These are phyloP conservation scores for Trametes villosa DNA, from an alignment of 768 basidiomycete genomes.

Conservation along the genomic window DNA sequence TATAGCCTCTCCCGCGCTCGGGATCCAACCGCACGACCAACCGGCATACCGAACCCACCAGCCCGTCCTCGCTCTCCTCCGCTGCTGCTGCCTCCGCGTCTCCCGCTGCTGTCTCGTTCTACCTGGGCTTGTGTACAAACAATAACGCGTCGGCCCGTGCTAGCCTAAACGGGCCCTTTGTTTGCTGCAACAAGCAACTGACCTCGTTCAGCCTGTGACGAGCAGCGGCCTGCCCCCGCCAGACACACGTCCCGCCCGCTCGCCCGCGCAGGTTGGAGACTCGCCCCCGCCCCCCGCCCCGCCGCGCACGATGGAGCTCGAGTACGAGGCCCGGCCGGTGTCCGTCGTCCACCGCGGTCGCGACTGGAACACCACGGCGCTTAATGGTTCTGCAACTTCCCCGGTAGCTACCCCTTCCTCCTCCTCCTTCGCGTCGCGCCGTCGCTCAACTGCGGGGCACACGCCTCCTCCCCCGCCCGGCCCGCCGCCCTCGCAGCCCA, in stretches of 20 bases:
- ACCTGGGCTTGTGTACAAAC: not conserved
- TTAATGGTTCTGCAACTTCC: conserved; percentile 19
- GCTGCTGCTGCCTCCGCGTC: not conserved
- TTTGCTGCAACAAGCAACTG: conserved; percentile 28
- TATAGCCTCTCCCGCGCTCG: conserved; percentile 24
- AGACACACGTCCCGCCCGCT: conserved; percentile 6
- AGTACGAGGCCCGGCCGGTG: conserved; percentile 30
- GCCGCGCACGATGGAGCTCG: conserved; percentile 30
- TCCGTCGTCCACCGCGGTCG: conserved; percentile 31
- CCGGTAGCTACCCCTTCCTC: conserved; percentile 23
- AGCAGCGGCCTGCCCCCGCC: conserved; percentile 1
- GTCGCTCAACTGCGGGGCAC: conserved; percentile 70
- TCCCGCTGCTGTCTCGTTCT: not conserved
- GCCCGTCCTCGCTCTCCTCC: conserved; percentile 1
- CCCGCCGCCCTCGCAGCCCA: conserved; percentile 76
- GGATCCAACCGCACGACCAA: conserved; percentile 9
- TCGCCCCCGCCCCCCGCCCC: not conserved
- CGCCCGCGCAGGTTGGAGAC: conserved; percentile 4
- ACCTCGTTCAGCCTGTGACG: conserved; percentile 22
- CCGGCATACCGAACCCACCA: conserved; percentile 8
- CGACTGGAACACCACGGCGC: conserved; percentile 27
- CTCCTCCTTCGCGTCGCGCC: conserved; percentile 48
- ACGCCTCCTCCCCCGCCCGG: conserved; percentile 57
- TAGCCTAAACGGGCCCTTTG: conserved; percentile 27
- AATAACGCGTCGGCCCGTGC: conserved; percentile 5